Evolutionary conservation across 257 asterid genomes (phyloP).

Genomic region (Nicotiana paniculata): DNA sequence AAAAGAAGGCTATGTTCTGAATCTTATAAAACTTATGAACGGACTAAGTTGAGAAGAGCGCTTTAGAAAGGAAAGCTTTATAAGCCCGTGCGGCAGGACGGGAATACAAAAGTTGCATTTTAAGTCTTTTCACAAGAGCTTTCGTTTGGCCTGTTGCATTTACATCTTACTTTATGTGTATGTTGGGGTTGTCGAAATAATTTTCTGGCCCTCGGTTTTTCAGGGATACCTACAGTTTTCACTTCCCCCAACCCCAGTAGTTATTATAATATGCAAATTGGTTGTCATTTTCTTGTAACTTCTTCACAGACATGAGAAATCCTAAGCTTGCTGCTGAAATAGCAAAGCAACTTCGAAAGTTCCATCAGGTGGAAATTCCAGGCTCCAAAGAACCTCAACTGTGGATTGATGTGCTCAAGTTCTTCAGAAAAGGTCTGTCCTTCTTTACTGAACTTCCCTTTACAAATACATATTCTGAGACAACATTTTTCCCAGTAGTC

Average conservation of each 20-base stretch:
- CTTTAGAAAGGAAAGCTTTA: background rate
- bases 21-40: background rate
- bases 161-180: background rate
- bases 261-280: background rate
- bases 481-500: background rate
- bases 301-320: slow-evolving; percentile 60
- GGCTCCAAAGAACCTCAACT: slow-evolving; percentile 86
- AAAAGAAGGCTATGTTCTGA: background rate
- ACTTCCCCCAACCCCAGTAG: background rate
- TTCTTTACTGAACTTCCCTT: background rate
- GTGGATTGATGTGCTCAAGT: slow-evolving; percentile 77
- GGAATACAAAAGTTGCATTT: background rate
- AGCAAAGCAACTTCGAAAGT: slow-evolving; percentile 72
- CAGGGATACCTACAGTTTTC: background rate
- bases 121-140: background rate
- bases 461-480: background rate
- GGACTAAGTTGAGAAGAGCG: background rate
- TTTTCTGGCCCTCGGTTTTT: background rate
- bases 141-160: background rate
- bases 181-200: background rate
- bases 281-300: background rate
- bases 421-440: slow-evolving; percentile 50
- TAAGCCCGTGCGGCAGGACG: background rate
- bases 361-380: slow-evolving; percentile 87
- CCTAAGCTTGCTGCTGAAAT: slow-evolving; percentile 78